Percentiles rank a stretch among this genome's conserved stretches.
These are phyloP conservation scores for Suhomyces bolitotheri DNA, from an alignment of 1,139 yeast species.

Conservation along the genomic window DNA sequence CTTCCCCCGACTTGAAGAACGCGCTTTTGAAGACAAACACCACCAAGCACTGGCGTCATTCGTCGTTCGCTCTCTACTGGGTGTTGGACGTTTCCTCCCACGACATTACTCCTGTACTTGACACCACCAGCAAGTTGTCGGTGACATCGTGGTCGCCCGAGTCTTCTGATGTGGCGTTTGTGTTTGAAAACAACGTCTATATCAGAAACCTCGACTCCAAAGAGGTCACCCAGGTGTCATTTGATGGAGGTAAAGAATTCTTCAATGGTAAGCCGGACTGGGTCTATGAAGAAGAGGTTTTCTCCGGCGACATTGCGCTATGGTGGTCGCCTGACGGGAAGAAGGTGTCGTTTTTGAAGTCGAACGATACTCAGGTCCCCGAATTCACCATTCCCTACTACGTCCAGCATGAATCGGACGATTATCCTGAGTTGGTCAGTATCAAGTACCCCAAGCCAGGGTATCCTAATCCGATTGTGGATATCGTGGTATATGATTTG, in stretches of 20 bases:
- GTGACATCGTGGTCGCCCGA: slow-evolving; percentile 32
- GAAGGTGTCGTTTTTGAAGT: slow-evolving; percentile 47
- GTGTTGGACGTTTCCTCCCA: slow-evolving; percentile 24
- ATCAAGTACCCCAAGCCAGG: slow-evolving; percentile 52
- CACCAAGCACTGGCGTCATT: slow-evolving; percentile 49
- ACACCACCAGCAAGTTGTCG: slow-evolving; percentile 19
- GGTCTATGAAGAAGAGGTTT: slow-evolving; percentile 66
- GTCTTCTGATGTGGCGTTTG: slow-evolving; percentile 37
- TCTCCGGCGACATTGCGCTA: slow-evolving; percentile 47
- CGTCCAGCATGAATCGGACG: slow-evolving; percentile 46
- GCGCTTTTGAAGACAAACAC: slow-evolving; percentile 58
- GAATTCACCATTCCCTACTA: slow-evolving; percentile 54
- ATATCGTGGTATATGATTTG: slow-evolving; percentile 38
- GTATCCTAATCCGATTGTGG: slow-evolving; percentile 43
- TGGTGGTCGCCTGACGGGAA: slow-evolving; percentile 63
- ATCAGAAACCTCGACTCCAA: slow-evolving; percentile 24
- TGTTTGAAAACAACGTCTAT: slow-evolving; percentile 39
- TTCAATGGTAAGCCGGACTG: slow-evolving; percentile 63
- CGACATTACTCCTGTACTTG: slow-evolving; percentile 19
- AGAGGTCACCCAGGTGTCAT: slow-evolving; percentile 39
- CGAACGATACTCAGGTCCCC: slow-evolving; percentile 56
- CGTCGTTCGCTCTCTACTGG: slow-evolving; percentile 45
- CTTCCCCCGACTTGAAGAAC: slow-evolving; percentile 62
- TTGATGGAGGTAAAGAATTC: slow-evolving; percentile 50
- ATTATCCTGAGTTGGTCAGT: slow-evolving; percentile 41